Conservation (phyloP, 2,329 filamentous ascomycete species). For the Aspergillus caelatus region DNA sequence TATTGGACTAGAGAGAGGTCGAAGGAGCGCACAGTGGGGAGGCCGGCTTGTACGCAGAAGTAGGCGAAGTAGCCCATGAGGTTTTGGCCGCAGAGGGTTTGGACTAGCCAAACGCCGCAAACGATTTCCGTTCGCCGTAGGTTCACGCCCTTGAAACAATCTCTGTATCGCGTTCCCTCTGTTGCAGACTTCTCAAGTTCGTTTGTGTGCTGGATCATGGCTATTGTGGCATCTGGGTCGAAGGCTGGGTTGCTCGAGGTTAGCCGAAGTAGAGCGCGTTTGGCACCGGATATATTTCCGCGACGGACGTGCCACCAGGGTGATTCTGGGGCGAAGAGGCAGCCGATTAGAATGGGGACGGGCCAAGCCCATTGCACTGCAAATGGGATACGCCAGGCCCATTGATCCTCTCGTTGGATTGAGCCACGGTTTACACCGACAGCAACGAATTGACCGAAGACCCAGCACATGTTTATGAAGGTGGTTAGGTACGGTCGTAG, state of each 20-base stretch:
- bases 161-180: conserved; percentile 69
- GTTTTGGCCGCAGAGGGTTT: conserved; percentile 63
- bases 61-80: conserved; percentile 64
- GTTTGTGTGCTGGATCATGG: conserved; percentile 87
- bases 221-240: conserved; percentile 76
- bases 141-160: conserved; percentile 82
- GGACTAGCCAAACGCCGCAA: conserved; percentile 63
- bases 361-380: conserved; percentile 55
- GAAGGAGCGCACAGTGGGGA: conserved; percentile 37
- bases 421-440: conserved; percentile 50
- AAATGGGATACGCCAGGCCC: conserved; percentile 54
- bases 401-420: conserved; percentile 45
- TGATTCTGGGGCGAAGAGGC: conserved; percentile 48
- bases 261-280: conserved; percentile 43
- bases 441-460: conserved; percentile 51
- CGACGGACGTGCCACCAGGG: conserved; percentile 53
- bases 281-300: conserved; percentile 45
- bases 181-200: conserved; percentile 75
- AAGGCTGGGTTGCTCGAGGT: conserved; percentile 64
- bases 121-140: conserved; percentile 73
- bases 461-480: conserved; percentile 46
- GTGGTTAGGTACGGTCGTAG: conserved; percentile 44
- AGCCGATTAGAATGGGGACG: conserved; percentile 47
- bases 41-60: conserved; percentile 54
- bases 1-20: conserved; percentile 57